Evolutionary conservation across 352 stramenopile species (phyloP).

Genomic region (Globisporangium solare): DNA sequence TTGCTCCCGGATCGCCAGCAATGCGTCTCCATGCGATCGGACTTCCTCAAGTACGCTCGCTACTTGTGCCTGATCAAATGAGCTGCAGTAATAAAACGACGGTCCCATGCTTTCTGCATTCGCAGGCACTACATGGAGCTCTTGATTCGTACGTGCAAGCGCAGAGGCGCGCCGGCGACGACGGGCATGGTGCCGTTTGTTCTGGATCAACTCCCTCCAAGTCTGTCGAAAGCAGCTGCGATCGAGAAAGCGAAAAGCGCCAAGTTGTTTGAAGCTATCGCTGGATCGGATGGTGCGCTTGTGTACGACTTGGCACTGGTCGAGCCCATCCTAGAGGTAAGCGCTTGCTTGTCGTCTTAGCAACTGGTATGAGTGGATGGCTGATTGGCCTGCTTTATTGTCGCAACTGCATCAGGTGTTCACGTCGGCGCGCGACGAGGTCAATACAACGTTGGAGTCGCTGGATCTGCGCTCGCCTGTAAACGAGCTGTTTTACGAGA

Average conservation of each 20-base stretch:
- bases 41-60: constrained; percentile 40
- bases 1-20: constrained; percentile 91
- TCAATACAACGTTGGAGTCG: not conserved
- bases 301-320: constrained; percentile 93
- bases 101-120: constrained; percentile 4
- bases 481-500: constrained; percentile 34
- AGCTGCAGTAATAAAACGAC: not conserved
- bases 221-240: constrained; percentile 47
- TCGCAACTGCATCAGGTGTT: constrained; percentile 9
- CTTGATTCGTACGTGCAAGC: constrained; percentile 92
- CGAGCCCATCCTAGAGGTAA: constrained; percentile 35
- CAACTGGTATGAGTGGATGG: too few species aligned
- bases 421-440: constrained; percentile 3
- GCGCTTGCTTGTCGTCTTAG: not conserved
- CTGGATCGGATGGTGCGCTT: constrained; percentile 92
- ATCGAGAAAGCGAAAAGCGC: constrained; percentile 79
- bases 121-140: constrained; percentile 88
- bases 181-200: constrained; percentile 96
- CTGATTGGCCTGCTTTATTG: too few species aligned
- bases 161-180: constrained; percentile 90
- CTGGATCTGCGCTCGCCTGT: not conserved
- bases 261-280: constrained; percentile 83
- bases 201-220: constrained; percentile 82
- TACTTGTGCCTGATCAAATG: not conserved
- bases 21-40: constrained; percentile 65